Percentiles rank a stretch among this genome's conserved stretches.
Conservation (phyloP, 257 asterid species). For the Schizonepeta tenuifolia region DNA sequence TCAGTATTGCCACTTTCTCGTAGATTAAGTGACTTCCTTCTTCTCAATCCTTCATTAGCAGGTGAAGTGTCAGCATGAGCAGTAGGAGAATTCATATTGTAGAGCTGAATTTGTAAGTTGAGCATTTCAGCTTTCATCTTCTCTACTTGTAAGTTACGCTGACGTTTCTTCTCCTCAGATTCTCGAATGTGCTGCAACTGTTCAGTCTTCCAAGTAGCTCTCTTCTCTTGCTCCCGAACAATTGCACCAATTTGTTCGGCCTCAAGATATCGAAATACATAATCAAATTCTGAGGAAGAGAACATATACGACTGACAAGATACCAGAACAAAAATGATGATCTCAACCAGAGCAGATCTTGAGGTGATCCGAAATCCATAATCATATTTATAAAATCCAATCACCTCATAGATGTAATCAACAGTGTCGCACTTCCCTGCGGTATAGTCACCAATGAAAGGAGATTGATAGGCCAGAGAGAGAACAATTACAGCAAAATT, state of each 20-base stretch:
- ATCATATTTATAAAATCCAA: slow-evolving; percentile 95
- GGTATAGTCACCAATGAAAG: slow-evolving; percentile 77
- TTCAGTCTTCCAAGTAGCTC: slow-evolving; percentile 93
- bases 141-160: slow-evolving; percentile 95
- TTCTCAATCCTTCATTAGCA: slow-evolving; percentile 68
- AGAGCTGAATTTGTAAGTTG: slow-evolving; percentile 89
- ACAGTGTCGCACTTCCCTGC: slow-evolving; percentile 83
- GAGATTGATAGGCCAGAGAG: slow-evolving; percentile 96
- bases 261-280: slow-evolving; percentile 98
- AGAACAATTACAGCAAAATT: slow-evolving; percentile 91
- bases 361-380: slow-evolving; percentile 97
- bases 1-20: slow-evolving; percentile 55
- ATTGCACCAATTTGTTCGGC: slow-evolving; percentile 99
- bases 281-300: slow-evolving; percentile 92
- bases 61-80: slow-evolving; percentile 60
- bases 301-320: slow-evolving; percentile 97
- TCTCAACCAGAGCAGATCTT: slow-evolving; percentile 96
- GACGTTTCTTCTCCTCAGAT: slow-evolving; percentile 86
- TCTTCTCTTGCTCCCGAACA: slow-evolving; percentile 95
- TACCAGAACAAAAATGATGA: slow-evolving; percentile 85
- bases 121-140: slow-evolving; percentile 99
- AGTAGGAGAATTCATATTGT: slow-evolving; percentile 62
- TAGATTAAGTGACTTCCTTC: slow-evolving; percentile 57
- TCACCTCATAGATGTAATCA: slow-evolving; percentile 90
- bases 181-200: slow-evolving; percentile 91